Conservation (phyloP, 257 asterid species). For the Asclepias syriaca region DNA sequence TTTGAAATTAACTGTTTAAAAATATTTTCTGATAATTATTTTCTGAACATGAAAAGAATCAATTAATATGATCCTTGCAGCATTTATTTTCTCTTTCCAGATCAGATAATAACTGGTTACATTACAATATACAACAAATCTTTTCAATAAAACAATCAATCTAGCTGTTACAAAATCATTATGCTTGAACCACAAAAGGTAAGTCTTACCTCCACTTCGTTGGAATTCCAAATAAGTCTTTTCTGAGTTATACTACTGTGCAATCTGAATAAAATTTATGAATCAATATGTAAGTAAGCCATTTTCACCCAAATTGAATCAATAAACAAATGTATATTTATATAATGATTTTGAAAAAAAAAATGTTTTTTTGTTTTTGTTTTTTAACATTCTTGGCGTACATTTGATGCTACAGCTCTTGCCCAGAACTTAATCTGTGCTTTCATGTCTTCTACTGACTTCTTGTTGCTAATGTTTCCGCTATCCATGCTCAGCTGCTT, state of each 20-base stretch:
- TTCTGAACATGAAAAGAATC: no score
- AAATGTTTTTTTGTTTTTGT: neutral
- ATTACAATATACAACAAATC: no score
- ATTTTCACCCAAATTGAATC: no score
- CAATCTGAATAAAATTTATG: no score
- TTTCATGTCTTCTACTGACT: conserved; percentile 65
- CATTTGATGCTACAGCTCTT: conserved; percentile 87
- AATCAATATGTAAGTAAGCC: no score
- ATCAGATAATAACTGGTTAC: neutral
- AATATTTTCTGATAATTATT: no score
- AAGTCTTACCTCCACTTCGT: no score
- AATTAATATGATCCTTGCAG: no score
- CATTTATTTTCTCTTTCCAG: conserved; percentile 2
- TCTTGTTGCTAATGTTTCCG: conserved; percentile 21
- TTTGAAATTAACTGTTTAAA: no score
- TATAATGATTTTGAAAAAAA: neutral
- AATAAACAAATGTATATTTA: no score
- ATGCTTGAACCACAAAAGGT: neutral
- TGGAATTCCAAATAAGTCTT: no score
- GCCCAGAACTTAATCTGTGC: conserved; percentile 93
- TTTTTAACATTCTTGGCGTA: conserved; percentile 57
- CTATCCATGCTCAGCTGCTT: conserved; percentile 21
- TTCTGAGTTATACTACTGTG: no score
- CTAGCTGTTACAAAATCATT: conserved; percentile 2
- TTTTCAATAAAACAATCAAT: conserved; percentile 5